Evolutionary conservation across 2,329 filamentous ascomycete genomes (phyloP).

Genomic region (Aspergillus sp.): DNA sequence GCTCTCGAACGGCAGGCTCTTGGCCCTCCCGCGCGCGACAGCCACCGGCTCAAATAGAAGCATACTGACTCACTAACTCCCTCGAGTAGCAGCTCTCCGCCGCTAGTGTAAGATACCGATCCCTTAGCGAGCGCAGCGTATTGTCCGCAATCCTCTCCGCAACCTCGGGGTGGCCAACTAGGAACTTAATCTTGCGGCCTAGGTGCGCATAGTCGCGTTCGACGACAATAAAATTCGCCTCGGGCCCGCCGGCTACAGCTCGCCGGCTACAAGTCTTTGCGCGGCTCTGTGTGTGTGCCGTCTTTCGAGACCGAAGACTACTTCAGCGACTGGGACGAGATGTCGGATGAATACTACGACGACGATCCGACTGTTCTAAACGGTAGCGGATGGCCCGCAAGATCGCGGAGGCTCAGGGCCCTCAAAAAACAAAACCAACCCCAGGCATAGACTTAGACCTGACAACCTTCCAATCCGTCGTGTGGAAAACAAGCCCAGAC

Average conservation of each 20-base stretch:
- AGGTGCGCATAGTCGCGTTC: constrained; percentile 50
- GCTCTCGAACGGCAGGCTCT: no score
- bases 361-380: constrained; percentile 30
- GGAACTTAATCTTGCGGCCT: constrained; percentile 32
- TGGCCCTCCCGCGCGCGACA: no score
- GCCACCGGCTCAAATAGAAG: constrained; percentile 31
- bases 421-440: constrained; percentile 9
- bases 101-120: constrained; percentile 46
- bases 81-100: constrained; percentile 50
- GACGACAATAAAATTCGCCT: constrained; percentile 44
- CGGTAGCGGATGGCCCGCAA: constrained; percentile 8
- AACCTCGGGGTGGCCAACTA: constrained; percentile 34
- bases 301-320: constrained; percentile 33
- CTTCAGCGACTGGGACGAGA: constrained; percentile 38
- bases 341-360: constrained; percentile 38
- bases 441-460: constrained; percentile 10
- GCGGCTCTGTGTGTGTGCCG: no score
- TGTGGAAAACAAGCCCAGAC: constrained; percentile 35
- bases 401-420: constrained; percentile 10
- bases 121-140: constrained; percentile 39
- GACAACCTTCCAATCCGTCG: constrained; percentile 29
- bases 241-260: no score
- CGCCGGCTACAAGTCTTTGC: no score
- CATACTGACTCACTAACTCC: constrained; percentile 33
- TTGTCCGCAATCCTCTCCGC: constrained; percentile 47